phyloP scores from a whole-genome alignment of 495 filamentous ascomycete genomes.

The Lasiosphaeris hirsuta region DNA sequence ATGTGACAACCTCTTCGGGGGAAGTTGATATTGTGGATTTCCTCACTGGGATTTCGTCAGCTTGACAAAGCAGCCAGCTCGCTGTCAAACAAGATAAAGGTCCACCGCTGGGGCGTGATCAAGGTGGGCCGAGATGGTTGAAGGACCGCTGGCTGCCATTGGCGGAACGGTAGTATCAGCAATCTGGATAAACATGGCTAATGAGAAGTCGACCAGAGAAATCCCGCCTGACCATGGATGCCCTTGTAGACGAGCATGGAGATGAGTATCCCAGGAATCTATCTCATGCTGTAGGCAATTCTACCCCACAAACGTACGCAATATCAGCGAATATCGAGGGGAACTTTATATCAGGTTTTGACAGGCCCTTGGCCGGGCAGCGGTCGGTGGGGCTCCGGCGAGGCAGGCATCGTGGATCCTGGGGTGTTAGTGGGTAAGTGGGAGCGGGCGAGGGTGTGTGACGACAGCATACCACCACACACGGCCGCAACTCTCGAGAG shows the following conservation, averaged over 20 bases:
- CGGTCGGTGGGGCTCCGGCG: constrained; percentile 23
- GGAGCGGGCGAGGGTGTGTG: neutral
- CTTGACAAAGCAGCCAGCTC: constrained; percentile 31
- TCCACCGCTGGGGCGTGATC: constrained; percentile 10
- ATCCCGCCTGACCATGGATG: constrained; percentile 15
- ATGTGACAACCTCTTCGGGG: constrained; percentile 24
- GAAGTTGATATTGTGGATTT: constrained; percentile 18
- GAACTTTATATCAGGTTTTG: constrained; percentile 19
- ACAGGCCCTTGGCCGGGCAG: constrained; percentile 5
- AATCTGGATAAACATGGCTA: constrained; percentile 37
- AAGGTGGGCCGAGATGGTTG: constrained; percentile 13
- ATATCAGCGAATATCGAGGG: constrained; percentile 26
- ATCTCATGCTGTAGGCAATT: constrained; percentile 15
- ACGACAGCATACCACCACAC: constrained; percentile 4
- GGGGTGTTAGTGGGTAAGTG: neutral
- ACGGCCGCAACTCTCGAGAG: neutral
- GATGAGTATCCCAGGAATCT: constrained; percentile 13
- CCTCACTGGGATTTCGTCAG: constrained; percentile 31
- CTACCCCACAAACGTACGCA: constrained; percentile 40
- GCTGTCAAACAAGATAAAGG: constrained; percentile 11
- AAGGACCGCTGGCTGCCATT: constrained; percentile 9
- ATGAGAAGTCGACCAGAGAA: constrained; percentile 15
- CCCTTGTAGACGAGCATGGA: neutral
- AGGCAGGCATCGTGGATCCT: constrained; percentile 2
- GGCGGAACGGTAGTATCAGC: constrained; percentile 22